phyloP scores from a whole-genome alignment of 306 rosid genomes.

The Cucumis sativus region Cucumber_9930_V3 NC_026661.2:21633501-21634000 shows the following conservation, averaged over 20 bases:
- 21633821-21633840: background rate
- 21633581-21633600: constrained; percentile 86
- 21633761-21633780: background rate
- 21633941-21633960: background rate
- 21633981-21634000: background rate
- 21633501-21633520: constrained; percentile 51
- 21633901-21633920: background rate
- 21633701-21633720: constrained; percentile 5
- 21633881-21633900: too few species aligned
- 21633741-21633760: background rate
- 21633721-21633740: constrained; percentile 9
- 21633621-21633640: constrained; percentile 98
- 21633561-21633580: constrained; percentile 51
- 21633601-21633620: constrained; percentile 90
- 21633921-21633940: background rate
- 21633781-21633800: background rate
- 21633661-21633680: background rate
- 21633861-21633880: background rate
- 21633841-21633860: background rate
- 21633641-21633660: background rate
- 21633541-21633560: constrained; percentile 45
- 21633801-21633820: background rate
- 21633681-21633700: background rate
- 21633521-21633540: constrained; percentile 45
- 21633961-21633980: background rate